phyloP scores from a whole-genome alignment of 768 basidiomycete species.

The Obba rivulosa region DNA sequence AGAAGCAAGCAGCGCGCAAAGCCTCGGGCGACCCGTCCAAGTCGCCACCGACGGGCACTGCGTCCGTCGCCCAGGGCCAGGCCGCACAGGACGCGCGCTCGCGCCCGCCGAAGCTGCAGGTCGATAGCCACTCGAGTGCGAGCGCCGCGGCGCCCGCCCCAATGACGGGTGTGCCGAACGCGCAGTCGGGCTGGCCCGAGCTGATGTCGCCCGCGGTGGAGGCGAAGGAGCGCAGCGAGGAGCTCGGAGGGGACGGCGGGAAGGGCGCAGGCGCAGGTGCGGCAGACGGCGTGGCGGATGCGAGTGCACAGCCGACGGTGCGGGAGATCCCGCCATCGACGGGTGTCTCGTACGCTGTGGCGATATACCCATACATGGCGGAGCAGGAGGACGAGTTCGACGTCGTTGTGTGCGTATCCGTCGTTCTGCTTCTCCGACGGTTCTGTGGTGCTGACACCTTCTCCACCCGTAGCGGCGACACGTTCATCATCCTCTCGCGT shows the following conservation, averaged over 20 bases:
- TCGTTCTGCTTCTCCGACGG: slow-evolving; percentile 9
- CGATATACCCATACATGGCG: slow-evolving; percentile 98
- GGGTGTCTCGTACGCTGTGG: slow-evolving; percentile 89
- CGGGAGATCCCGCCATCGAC: slow-evolving; percentile 28
- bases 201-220: slow-evolving; percentile 55
- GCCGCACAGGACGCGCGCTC: slow-evolving; percentile 27
- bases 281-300: slow-evolving; percentile 20
- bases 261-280: slow-evolving; percentile 27
- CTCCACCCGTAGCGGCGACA: slow-evolving; percentile 66
- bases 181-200: slow-evolving; percentile 76
- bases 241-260: slow-evolving; percentile 31
- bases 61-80: slow-evolving; percentile 36
- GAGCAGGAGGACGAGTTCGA: slow-evolving; percentile 99
- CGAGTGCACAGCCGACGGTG: slow-evolving; percentile 15
- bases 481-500: slow-evolving; percentile 87
- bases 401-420: slow-evolving; percentile 77
- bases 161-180: slow-evolving; percentile 50
- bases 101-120: slow-evolving; percentile 67
- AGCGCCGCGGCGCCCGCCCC: slow-evolving; percentile 35
- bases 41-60: slow-evolving; percentile 31
- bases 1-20: slow-evolving; percentile 89
- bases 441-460: background rate
- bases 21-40: slow-evolving; percentile 36
- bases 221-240: slow-evolving; percentile 37
- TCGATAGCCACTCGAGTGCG: slow-evolving; percentile 48